These are phyloP conservation scores for Thermoascus crustaceus DNA, from an alignment of 2,329 filamentous ascomycete genomes.

Conservation along the genomic window DNA sequence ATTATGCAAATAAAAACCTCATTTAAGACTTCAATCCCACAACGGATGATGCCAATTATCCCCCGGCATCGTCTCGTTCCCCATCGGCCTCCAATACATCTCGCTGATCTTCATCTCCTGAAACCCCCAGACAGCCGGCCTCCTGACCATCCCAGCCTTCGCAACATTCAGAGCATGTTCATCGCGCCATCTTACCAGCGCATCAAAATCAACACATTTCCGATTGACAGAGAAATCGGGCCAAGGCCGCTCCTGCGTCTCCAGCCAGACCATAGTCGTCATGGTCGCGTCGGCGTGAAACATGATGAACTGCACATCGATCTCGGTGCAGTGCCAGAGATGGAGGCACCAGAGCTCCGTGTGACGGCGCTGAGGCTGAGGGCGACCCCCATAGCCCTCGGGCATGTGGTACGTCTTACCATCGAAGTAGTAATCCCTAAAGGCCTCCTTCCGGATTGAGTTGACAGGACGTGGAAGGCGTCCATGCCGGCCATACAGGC, in stretches of 20 bases:
- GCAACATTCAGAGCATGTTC: constrained; percentile 7
- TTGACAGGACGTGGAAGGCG: constrained; percentile 33
- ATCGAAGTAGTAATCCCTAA: constrained; percentile 11
- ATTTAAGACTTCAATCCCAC: constrained; percentile 6
- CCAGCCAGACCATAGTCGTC: constrained; percentile 26
- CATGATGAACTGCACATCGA: constrained; percentile 26
- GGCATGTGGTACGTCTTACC: constrained; percentile 7
- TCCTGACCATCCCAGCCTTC: constrained; percentile 5
- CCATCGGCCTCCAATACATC: constrained; percentile 7
- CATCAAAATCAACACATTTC: constrained; percentile 23
- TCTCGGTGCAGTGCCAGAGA: constrained; percentile 29
- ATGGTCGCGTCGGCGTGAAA: constrained; percentile 24
- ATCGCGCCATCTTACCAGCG: constrained; percentile 9
- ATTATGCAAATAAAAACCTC: too few relatives aligned
- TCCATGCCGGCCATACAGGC: constrained; percentile 29
- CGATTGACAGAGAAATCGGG: constrained; percentile 26
- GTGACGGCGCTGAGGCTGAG: constrained; percentile 10
- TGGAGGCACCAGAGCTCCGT: constrained; percentile 15
- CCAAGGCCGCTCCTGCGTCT: constrained; percentile 21
- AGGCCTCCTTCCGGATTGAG: constrained; percentile 20
- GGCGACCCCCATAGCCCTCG: constrained; percentile 7
- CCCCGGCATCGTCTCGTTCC: constrained; percentile 6
- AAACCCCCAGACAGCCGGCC: too few relatives aligned
- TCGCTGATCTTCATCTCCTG: constrained; percentile 5
- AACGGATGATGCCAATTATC: constrained; percentile 8